Conservation (phyloP, 2,329 filamentous ascomycete species). For the Sarocladium brachiariae region DNA sequence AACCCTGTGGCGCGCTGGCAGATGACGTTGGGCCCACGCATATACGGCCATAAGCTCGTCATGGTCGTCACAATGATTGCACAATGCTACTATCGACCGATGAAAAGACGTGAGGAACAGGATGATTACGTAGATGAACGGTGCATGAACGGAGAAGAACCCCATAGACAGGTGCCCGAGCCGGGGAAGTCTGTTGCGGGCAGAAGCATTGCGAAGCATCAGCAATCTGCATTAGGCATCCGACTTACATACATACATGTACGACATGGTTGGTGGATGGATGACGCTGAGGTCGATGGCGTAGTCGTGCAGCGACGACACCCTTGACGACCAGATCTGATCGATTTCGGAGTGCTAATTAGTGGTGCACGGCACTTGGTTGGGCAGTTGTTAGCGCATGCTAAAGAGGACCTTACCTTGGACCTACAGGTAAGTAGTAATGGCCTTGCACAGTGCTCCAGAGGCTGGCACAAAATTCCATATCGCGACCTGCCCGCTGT, state of each 20-base stretch:
- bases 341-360: neutral
- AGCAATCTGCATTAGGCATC: too few species aligned
- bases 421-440: too few species aligned
- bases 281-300: constrained; percentile 8
- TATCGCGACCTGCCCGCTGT: too few species aligned
- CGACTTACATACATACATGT: too few species aligned
- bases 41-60: neutral
- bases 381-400: too few species aligned
- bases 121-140: neutral
- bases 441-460: too few species aligned
- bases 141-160: neutral
- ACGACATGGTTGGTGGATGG: too few species aligned
- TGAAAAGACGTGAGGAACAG: neutral
- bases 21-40: constrained; percentile 3
- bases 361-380: too few species aligned
- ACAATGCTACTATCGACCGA: neutral
- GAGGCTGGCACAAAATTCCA: too few species aligned
- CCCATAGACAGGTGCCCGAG: neutral
- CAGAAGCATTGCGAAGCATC: too few species aligned
- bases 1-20: neutral
- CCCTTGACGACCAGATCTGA: constrained; percentile 1
- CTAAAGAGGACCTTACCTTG: too few species aligned
- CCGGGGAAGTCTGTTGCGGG: too few species aligned
- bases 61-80: neutral
- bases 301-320: constrained; percentile 3